Conservation (phyloP, 2,329 filamentous ascomycete genomes). For the Claviceps humidiphila region DNA sequence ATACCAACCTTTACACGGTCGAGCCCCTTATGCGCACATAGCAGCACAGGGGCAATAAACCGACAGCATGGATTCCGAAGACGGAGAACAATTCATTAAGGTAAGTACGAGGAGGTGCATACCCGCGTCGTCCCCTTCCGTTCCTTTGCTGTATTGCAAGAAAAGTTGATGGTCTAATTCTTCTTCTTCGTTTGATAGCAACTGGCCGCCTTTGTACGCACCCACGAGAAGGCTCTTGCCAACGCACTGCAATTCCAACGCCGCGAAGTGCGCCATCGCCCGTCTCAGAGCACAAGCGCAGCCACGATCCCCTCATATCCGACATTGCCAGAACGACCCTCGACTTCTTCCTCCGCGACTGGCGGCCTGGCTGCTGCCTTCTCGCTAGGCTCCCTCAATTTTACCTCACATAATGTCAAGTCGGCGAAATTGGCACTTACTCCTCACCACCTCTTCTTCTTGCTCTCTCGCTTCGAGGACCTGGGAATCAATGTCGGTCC, state of each 20-base stretch:
- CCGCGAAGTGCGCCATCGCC: constrained; percentile 59
- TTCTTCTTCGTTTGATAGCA: constrained; percentile 42
- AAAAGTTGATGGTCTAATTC: constrained; percentile 15
- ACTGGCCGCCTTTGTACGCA: constrained; percentile 89
- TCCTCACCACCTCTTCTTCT: constrained; percentile 91
- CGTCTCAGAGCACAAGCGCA: constrained; percentile 51
- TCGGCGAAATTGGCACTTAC: constrained; percentile 86
- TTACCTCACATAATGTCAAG: constrained; percentile 75
- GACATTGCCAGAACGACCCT: constrained; percentile 46
- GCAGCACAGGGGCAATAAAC: constrained; percentile 13
- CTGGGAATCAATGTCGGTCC: constrained; percentile 81
- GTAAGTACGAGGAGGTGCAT: constrained; percentile 30
- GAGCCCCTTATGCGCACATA: background rate
- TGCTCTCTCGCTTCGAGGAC: constrained; percentile 90
- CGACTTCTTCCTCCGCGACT: constrained; percentile 56
- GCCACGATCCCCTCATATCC: constrained; percentile 42
- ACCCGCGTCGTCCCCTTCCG: background rate
- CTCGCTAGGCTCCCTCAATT: constrained; percentile 72
- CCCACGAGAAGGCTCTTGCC: constrained; percentile 91
- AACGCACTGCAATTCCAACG: constrained; percentile 78
- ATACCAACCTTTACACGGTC: background rate
- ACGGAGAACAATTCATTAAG: constrained; percentile 83
- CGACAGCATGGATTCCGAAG: constrained; percentile 66
- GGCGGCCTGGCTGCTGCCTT: constrained; percentile 71
- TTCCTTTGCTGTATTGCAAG: too few relatives aligned